Evolutionary conservation across 805 yeast genomes (phyloP), one percentile per base, ranked within the genome.

Genomic region (Yamadazyma scolyti): DNA sequence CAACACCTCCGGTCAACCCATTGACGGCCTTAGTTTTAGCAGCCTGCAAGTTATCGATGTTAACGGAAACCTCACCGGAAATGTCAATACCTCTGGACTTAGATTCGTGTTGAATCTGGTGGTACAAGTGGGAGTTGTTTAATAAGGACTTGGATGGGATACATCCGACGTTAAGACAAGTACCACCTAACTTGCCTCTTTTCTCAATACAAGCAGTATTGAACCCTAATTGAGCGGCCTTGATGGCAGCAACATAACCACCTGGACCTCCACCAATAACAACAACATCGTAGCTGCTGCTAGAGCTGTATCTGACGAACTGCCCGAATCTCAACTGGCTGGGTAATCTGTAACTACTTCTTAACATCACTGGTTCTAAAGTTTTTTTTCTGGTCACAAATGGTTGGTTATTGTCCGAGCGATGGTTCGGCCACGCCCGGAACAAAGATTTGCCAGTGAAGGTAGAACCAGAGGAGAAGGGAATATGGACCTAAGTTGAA

Each of bases 231-330:
- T 93, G 99, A 30, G 98, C 98, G 39, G 96, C 96, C 65, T 87
- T 90, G 62, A 93, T 93, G 53, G 99, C 98, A 34, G 97, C 97
- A 50, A 93, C 93, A 61, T 93, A 93, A 42, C 99, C 99, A 63
- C 97, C 99, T 47, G 99, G 99, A 37, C 99, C 99, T 51, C 97
- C 97, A 48, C 99, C 99, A 54, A 93, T 83, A 49, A 93, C 86
- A 33, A 90, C 95, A 33, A 93, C 77, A 54, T 93, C 97, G 58
- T 86, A 93, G 54, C 68, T 64, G 44, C 65, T 61, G 39, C 70
- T 56, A 18, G 70, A 64, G 37, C 58, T 60, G 46, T 46, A 57
- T 54, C 72, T 57, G 44, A 60, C 54, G 40, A 64, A 63, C 40
- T 61, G 64, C 13, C 20, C 20, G 9, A 8, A 13, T 24, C 27